phyloP scores from a whole-genome alignment of 768 basidiomycete species.

The Lyophyllum semitale region DNA sequence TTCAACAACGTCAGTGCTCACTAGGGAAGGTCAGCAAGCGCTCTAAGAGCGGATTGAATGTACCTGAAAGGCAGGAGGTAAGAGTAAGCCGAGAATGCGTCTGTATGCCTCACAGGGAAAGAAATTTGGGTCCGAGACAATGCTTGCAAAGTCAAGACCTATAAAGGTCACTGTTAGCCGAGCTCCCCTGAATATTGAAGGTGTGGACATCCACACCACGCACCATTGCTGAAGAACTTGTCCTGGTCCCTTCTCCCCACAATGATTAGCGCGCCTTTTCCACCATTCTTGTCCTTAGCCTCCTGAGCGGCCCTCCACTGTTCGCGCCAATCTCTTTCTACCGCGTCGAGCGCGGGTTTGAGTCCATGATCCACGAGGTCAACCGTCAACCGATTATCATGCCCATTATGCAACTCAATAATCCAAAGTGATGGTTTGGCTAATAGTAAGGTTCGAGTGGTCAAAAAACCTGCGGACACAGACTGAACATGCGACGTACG shows the following conservation, averaged over 20 bases:
- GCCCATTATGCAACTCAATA: constrained; percentile 79
- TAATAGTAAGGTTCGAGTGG: constrained; percentile 25
- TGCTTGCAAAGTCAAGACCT: constrained; percentile 68
- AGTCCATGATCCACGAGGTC: constrained; percentile 59
- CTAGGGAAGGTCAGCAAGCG: constrained; percentile 78
- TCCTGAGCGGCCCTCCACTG: constrained; percentile 46
- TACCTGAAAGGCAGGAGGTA: constrained; percentile 41
- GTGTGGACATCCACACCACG: constrained; percentile 10
- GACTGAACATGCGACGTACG: constrained; percentile 40
- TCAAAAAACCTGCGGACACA: neutral
- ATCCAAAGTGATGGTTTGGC: constrained; percentile 69
- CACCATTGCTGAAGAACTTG: constrained; percentile 89
- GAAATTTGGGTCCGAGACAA: constrained; percentile 57
- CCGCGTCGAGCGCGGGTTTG: constrained; percentile 68
- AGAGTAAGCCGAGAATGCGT: constrained; percentile 1
- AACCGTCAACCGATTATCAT: constrained; percentile 69
- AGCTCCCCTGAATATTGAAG: neutral
- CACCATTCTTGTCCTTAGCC: constrained; percentile 49
- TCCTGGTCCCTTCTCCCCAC: constrained; percentile 75
- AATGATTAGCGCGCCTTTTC: constrained; percentile 73
- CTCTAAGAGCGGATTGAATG: constrained; percentile 71
- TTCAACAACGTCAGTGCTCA: constrained; percentile 31
- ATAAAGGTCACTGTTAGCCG: neutral
- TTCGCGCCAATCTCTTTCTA: constrained; percentile 72
- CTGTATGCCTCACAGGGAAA: constrained; percentile 54